phyloP scores from a whole-genome alignment of 225 moss, liverwort and hornwort genomes.

The Neckera pumila region DNA sequence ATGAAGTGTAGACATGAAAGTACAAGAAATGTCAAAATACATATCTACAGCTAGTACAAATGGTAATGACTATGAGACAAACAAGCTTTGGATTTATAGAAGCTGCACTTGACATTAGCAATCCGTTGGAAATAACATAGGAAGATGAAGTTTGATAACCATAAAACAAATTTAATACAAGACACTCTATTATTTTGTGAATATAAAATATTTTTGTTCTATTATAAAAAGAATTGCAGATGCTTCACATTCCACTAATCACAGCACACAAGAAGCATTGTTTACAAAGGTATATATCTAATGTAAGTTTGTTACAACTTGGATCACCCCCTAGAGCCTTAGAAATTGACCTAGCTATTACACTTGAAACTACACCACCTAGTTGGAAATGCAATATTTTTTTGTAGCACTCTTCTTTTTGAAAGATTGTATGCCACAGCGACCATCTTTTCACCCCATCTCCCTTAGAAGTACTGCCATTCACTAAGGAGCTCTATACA shows the following conservation, averaged over 20 bases:
- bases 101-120: not conserved
- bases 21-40: not conserved
- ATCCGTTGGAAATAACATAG: rapidly evolving
- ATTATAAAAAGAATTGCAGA: not conserved
- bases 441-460: not conserved
- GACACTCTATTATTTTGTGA: not conserved
- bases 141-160: not conserved
- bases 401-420: not conserved
- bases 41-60: not conserved
- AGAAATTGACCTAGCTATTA: not conserved
- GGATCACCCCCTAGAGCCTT: rapidly evolving
- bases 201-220: not conserved
- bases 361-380: not conserved
- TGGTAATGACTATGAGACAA: not conserved
- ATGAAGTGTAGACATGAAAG: not conserved
- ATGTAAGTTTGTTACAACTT: not conserved
- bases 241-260: not conserved
- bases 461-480: not conserved
- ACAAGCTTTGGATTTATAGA: not conserved
- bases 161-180: not conserved
- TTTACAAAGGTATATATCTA: not conserved
- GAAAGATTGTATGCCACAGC: not conserved
- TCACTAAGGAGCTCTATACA: rapidly evolving
- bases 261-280: rapidly evolving
- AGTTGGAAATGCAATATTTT: not conserved